These are phyloP conservation scores for Pythium pyrilobum DNA, from an alignment of 352 stramenopile genomes.

Conservation along the genomic window DNA sequence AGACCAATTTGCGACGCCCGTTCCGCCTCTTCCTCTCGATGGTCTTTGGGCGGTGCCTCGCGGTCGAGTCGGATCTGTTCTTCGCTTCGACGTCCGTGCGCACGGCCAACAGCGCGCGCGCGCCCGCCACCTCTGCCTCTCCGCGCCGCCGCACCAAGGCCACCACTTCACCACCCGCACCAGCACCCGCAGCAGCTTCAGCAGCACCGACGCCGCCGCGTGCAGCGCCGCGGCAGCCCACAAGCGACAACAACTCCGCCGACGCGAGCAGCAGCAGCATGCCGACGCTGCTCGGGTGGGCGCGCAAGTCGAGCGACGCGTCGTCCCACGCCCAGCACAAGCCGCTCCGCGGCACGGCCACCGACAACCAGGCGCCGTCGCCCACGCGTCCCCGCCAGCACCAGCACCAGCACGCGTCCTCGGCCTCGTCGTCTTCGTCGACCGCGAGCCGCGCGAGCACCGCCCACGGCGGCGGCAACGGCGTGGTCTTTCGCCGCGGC, in stretches of 20 bases:
- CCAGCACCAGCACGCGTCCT: not conserved
- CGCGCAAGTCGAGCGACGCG: constrained; percentile 6
- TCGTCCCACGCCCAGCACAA: not conserved
- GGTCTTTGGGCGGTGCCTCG: constrained; percentile 19
- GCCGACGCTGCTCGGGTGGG: constrained; percentile 15
- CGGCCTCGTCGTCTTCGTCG: too few relatives aligned
- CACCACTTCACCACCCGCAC: not conserved
- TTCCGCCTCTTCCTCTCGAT: constrained; percentile 3
- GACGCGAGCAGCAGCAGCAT: not conserved
- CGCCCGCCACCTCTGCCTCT: not conserved
- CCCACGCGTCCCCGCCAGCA: constrained; percentile 1
- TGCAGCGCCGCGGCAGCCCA: not conserved
- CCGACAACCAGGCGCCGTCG: constrained; percentile 10
- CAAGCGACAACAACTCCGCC: not conserved
- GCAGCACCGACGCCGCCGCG: not conserved
- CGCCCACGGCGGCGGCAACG: not conserved
- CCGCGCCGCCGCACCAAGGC: not conserved
- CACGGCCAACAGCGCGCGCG: constrained; percentile 8
- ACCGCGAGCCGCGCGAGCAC: not conserved
- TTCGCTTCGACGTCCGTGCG: constrained; percentile 7
- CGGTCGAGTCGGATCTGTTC: constrained; percentile 19
- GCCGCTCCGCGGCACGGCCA: not conserved
- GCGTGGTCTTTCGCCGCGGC: constrained; percentile 44
- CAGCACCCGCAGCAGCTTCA: not conserved
- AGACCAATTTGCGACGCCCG: not conserved